Evolutionary conservation across 169 alveolate genomes (phyloP).

Genomic region (Cryptosporidium sp.): DNA sequence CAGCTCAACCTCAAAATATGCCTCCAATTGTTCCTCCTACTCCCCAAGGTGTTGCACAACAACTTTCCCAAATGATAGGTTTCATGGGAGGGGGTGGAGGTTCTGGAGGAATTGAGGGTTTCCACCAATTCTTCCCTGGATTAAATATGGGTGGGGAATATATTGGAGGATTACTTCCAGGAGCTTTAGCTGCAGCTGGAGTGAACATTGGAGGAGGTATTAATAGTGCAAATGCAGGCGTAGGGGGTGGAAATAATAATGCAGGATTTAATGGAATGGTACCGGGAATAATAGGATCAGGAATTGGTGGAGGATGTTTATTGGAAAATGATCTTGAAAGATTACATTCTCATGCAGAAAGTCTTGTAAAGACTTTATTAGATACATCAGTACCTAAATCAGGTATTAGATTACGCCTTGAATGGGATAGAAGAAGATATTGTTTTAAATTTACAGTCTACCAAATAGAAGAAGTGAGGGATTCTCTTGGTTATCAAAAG

Average conservation of each 20-base stretch:
- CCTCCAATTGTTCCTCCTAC: neutral
- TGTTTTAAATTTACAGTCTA: conserved; percentile 72
- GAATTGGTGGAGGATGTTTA: neutral
- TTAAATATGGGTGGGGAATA: conserved; percentile 8
- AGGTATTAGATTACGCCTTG: conserved; percentile 62
- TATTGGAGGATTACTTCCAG: neutral
- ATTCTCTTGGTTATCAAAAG: conserved; percentile 66
- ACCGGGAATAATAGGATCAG: conserved; percentile 8
- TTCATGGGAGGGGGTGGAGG: conserved; percentile 11
- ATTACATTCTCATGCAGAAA: conserved; percentile 70
- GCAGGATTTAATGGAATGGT: neutral
- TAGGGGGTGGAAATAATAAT: neutral
- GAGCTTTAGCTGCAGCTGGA: conserved; percentile 1
- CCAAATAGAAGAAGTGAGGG: conserved; percentile 65
- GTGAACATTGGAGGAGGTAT: neutral
- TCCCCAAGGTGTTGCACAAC: conserved; percentile 36
- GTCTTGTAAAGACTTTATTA: conserved; percentile 63
- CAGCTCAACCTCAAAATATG: neutral
- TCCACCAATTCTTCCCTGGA: conserved; percentile 3
- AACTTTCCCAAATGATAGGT: conserved; percentile 6
- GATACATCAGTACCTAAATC: conserved; percentile 76
- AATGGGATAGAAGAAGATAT: conserved; percentile 73
- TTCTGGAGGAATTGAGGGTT: conserved; percentile 17
- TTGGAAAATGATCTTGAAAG: conserved; percentile 54
- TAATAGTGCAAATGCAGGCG: neutral